Conservation (phyloP, 2,329 filamentous ascomycete genomes). For the Colletotrichum nymphaeae region DNA sequence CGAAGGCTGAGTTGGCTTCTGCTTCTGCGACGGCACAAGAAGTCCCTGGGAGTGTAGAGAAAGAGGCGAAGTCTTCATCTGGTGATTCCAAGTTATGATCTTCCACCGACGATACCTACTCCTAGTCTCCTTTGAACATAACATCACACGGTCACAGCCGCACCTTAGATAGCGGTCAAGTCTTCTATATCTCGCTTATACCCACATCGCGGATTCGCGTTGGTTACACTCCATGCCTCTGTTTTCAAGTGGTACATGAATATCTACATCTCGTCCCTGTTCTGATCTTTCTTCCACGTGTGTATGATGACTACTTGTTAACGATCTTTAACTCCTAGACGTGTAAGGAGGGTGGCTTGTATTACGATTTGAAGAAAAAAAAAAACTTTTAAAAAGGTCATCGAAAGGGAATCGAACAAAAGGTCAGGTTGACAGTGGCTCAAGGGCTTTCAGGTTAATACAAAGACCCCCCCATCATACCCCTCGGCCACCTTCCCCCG, state of each 20-base stretch:
- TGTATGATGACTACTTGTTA: too few relatives aligned
- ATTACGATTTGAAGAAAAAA: too few relatives aligned
- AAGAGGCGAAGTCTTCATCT: neutral
- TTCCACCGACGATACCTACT: neutral
- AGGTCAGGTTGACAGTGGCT: too few relatives aligned
- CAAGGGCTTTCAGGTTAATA: too few relatives aligned
- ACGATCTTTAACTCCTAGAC: too few relatives aligned
- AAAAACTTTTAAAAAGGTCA: too few relatives aligned
- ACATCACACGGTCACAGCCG: neutral
- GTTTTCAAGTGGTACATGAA: neutral
- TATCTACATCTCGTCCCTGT: neutral
- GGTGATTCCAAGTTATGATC: conserved; percentile 19
- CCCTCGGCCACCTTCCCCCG: neutral
- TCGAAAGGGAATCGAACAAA: too few relatives aligned
- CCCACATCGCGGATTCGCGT: conserved; percentile 5
- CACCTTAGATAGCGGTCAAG: conserved; percentile 3
- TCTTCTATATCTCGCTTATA: conserved; percentile 19
- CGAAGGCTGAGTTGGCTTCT: neutral
- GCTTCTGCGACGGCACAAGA: neutral
- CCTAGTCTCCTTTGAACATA: neutral
- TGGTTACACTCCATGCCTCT: neutral
- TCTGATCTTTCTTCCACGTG: neutral
- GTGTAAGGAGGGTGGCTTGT: too few relatives aligned
- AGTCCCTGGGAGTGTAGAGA: neutral
- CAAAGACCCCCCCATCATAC: neutral